Evolutionary conservation across 805 yeast genomes (phyloP), one percentile per base, ranked within the genome.

Genomic region (Ogataea trehalophila): DNA sequence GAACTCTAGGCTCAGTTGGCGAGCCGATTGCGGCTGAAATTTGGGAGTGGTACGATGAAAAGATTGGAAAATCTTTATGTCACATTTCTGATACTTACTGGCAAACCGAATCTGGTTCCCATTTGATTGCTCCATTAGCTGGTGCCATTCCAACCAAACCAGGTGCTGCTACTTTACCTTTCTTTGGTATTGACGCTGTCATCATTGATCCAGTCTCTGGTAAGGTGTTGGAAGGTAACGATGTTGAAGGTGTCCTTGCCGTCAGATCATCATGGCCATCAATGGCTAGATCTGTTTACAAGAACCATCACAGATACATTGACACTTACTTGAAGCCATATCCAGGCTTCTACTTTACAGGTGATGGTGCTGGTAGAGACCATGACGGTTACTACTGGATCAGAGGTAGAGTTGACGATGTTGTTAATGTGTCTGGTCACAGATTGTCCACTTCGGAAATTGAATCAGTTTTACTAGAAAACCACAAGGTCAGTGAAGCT

Each of bases 291-390:
- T 73, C 90, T 22, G 85, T 87, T 53, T 86, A 87, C 86, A 77
- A 77, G 52, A 85, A 87, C 69, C 85, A 86, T 68, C 74, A 75
- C 55, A 75, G 89, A 64, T 87, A 73, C 69, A 69, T 83, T 71
- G 95, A 87, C 59, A 87, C 94, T n/a, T 87, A 87, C 68, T 70
- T 85, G 65, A 82, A 79, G 49, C 92, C 94, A 45, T 87, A 85
- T 70, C 86, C 87, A 43, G 90, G 90, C 42, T 80, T 77, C 65
- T 87, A 85, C 71, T 87, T 87, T 72, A 83, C 94, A 1, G 95
- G 95, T 60, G 95, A 87, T 69, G 95, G 95, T 69, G 94, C 92
- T 26, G 92, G 90, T 17, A 77, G 91, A 63, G 95, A 87, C 64
- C 73, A 77, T 56, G 92, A 86, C 63, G 95, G 95, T 6, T 87